Base-by-base conservation (phyloP, 2,329 filamentous ascomycete species). In the Akanthomyces lecanii region DNA sequence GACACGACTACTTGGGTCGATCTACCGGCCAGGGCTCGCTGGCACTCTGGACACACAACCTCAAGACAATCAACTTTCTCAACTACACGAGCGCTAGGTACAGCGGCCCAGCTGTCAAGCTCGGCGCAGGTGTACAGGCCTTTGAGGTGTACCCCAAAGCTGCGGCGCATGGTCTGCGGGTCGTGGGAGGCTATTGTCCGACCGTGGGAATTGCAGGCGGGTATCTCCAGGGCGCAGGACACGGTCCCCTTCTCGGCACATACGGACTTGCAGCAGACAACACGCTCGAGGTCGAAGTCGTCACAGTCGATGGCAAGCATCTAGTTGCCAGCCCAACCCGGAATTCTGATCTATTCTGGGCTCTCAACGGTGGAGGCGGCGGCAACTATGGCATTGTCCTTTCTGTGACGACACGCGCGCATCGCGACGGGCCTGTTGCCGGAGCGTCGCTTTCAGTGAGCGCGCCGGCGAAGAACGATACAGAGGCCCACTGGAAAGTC, bases 321-420 rank as follows among this genome's bases (percentile, higher is more conserved):
- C 65, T 86, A 1, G 79, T 71, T 2, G 84, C 83, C 0, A 80
- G 76, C 4, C 76, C 74, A 0, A 69, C 68, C 0, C 65, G 79
- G 38, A 82, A 88, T 66, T 63, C 75, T 0, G 85, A 88, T 58
- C 75, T 89, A 1, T 89, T 85, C 74, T 89, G 85, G 86, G 87
- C 86, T 1, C 72, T 88, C 1, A 77, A 77, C 48, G 85, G 85
- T 4, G 85, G 86, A 0, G 85, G 86, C 2, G 82, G 79, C 11
- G 83, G 84, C 18, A 87, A 79, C 36, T 89, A 82, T 66, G 85
- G 77, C 2, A 76, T 87, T 2, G 82, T 88, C 1, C 71, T 79
- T 18, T 83, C 81, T 2, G 76, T 87, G 70, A 87, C 82, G 2
- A 50, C 45, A n/a, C 56, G 56, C 56, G 56, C 56, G 56, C 45